Conservation (phyloP, 2,329 filamentous ascomycete genomes). For the Hypoxylon sp. region DNA sequence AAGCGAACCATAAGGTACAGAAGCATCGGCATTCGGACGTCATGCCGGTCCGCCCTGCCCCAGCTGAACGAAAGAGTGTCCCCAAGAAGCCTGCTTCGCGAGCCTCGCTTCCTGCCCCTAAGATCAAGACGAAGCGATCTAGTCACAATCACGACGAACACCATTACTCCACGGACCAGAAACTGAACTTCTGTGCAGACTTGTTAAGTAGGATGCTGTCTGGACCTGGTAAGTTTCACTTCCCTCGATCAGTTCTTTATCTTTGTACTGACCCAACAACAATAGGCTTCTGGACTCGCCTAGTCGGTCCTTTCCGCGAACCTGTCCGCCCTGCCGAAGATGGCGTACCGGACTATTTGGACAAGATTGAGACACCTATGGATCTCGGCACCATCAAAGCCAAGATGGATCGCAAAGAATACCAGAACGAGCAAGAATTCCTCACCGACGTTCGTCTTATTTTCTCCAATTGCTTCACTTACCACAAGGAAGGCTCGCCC, state of each 20-base stretch:
- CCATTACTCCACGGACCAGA: slow-evolving; percentile 52
- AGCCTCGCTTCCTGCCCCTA: slow-evolving; percentile 45
- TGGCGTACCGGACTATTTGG: slow-evolving; percentile 68
- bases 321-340: slow-evolving; percentile 66
- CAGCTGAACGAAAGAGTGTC: slow-evolving; percentile 31
- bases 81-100: slow-evolving; percentile 44
- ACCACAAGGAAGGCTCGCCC: slow-evolving; percentile 64
- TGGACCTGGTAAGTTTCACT: slow-evolving; percentile 60
- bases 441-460: slow-evolving; percentile 67
- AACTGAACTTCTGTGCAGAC: slow-evolving; percentile 67
- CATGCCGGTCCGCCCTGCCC: slow-evolving; percentile 31
- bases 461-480: slow-evolving; percentile 70
- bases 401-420: slow-evolving; percentile 65
- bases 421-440: slow-evolving; percentile 63
- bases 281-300: slow-evolving; percentile 71
- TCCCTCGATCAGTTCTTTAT: not conserved
- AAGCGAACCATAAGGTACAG: slow-evolving; percentile 41
- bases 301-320: slow-evolving; percentile 68
- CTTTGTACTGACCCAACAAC: slow-evolving; percentile 5
- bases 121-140: slow-evolving; percentile 45
- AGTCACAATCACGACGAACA: slow-evolving; percentile 41
- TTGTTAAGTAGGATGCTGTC: slow-evolving; percentile 68
- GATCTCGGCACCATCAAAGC: slow-evolving; percentile 67
- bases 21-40: slow-evolving; percentile 55
- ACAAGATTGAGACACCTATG: slow-evolving; percentile 69